These are phyloP conservation scores for Hibiscus mutabilis DNA, from an alignment of 345 rosid genomes.

Conservation along the genomic window DNA sequence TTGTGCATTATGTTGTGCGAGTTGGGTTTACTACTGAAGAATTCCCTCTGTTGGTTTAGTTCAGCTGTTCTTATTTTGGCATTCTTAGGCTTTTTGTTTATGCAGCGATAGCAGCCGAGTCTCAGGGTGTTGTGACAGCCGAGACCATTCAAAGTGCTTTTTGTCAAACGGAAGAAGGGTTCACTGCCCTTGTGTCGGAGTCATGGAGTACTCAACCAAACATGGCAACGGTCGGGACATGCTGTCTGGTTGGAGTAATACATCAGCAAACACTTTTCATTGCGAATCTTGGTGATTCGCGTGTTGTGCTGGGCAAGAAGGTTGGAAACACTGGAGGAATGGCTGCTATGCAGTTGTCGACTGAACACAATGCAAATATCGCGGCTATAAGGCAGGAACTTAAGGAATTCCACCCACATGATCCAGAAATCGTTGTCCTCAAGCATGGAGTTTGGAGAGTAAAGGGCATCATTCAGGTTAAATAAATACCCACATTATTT, in stretches of 20 bases:
- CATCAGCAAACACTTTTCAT: constrained; percentile 66
- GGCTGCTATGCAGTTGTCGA: constrained; percentile 75
- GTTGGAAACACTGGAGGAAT: constrained; percentile 60
- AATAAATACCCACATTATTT: constrained; percentile 8
- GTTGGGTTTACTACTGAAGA: neutral
- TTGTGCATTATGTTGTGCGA: neutral
- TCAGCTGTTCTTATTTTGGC: constrained; percentile 48
- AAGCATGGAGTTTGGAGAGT: constrained; percentile 95
- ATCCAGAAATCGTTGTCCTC: constrained; percentile 74
- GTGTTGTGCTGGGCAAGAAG: constrained; percentile 78
- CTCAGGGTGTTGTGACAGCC: constrained; percentile 54
- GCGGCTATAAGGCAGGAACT: constrained; percentile 82
- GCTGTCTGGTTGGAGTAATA: constrained; percentile 88
- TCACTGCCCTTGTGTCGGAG: constrained; percentile 63
- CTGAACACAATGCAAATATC: constrained; percentile 82
- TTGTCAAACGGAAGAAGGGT: constrained; percentile 71
- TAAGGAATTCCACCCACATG: constrained; percentile 71
- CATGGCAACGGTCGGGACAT: constrained; percentile 73
- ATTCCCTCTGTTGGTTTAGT: neutral
- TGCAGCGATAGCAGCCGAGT: constrained; percentile 77
- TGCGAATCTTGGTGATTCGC: constrained; percentile 85
- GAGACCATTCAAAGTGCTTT: constrained; percentile 74
- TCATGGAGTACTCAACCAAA: constrained; percentile 51
- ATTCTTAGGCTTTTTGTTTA: constrained; percentile 72
- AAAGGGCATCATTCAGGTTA: constrained; percentile 90